Percentiles rank a stretch among this genome's conserved stretches.
Evolutionary conservation across 495 filamentous ascomycete genomes (phyloP).

Genomic region (Penicillium canariense): DNA sequence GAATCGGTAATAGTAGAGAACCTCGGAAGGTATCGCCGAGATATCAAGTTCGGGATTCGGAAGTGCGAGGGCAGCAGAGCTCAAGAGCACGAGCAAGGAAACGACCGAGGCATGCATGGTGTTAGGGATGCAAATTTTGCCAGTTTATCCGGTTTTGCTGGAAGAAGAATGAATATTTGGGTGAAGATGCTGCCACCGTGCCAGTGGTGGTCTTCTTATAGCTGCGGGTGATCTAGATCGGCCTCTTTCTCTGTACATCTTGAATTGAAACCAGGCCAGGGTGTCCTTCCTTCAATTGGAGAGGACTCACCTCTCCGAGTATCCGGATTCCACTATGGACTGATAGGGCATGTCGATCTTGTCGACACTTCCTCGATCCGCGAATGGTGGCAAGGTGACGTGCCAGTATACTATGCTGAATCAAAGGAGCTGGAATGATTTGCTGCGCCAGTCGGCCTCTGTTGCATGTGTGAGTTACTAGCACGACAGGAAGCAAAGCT

Average conservation of each 20-base stretch:
- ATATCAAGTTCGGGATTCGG: neutral
- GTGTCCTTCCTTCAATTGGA: neutral
- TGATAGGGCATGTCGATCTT: neutral
- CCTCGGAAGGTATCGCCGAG: neutral
- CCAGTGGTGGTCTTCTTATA: neutral
- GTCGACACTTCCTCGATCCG: neutral
- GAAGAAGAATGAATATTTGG: neutral
- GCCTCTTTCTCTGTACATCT: neutral
- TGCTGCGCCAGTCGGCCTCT: neutral
- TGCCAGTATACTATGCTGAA: neutral
- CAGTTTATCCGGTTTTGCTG: neutral
- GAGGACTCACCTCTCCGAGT: neutral
- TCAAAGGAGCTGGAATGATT: neutral
- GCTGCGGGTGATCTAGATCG: neutral
- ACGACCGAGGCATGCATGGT: neutral
- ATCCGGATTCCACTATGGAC: neutral
- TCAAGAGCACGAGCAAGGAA: neutral
- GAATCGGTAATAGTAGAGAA: constrained; percentile 1
- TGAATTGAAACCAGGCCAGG: neutral
- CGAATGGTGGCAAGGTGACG: neutral
- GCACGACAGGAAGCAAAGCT: neutral
- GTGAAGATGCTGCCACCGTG: neutral
- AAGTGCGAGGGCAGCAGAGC: neutral
- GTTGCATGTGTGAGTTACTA: neutral
- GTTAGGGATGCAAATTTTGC: neutral